Evolutionary conservation across 2,329 filamentous ascomycete species (phyloP), one percentile per base, ranked within the genome.

Genomic region (Alternaria sp.): DNA sequence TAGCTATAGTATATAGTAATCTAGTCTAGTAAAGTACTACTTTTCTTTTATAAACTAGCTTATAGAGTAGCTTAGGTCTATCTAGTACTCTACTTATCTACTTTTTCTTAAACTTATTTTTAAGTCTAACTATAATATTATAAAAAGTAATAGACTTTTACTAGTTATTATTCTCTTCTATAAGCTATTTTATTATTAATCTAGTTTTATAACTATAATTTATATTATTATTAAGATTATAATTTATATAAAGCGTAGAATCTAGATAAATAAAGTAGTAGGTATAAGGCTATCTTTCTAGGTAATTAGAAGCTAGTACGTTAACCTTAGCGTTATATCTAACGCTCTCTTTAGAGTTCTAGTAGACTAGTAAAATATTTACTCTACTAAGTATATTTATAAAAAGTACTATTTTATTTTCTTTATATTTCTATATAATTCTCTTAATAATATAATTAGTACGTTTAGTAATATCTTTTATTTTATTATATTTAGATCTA

Each of bases 191-290:
- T 4, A 69, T 65, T n/a, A 19, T 69, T 51, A 32, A 57, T 25
- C 50, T 59, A 59, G 66, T 69, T 61, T 69, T 45, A 15, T 69
- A 30, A 21, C 66, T 69, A 4, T 47, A 67, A 21, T 54, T 23
- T 5, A 28, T 59, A 4, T 49, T 65, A 32, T 69, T 67, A 9
- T 62, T n/a, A 45, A 68, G 5, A 7, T 47, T 21, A 36, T 65
- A 65, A 5, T 25, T 3, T 49, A 1, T 4, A 57, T 69, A 69
- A 9, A 61, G 40, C 6, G 7, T n/a, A 10, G 59, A 54, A 46
- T 65, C 26, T 15, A 69, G 57, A 57, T 61, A 65, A 15, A 69
- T 28, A 19, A 64, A 61, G 46, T 45, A 66, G 19, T 52, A 36
- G 50, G 51, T 67, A 25, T 57, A 28, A 43, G 50, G 56, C 21